Base-by-base conservation (phyloP, 352 stramenopile genomes). In the Pythium brassicae region DNA sequence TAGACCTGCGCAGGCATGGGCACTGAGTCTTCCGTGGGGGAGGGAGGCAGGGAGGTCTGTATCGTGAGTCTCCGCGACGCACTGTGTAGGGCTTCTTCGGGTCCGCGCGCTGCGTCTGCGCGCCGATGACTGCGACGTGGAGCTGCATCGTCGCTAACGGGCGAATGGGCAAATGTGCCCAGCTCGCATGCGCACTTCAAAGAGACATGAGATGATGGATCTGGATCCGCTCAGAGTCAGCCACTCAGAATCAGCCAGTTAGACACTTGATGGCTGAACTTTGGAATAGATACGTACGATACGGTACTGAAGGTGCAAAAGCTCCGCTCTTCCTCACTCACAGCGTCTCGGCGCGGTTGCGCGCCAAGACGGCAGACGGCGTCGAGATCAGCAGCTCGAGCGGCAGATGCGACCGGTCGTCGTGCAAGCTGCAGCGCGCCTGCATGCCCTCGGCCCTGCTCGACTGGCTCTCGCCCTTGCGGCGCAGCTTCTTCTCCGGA, bases 61-160 rank as follows among this genome's bases (percentile, higher is more conserved):
- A 4, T 4, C 29, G 29, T 9, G 29, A 35, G 29, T 9, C 29
- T 35, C 29, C 9, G 29, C 4, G 12, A 58, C 68, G 52, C 39
- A 78, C 74, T 39, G 76, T 89, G 65, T 83, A 83, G 17, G 76
- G 68, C 23, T 68, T 19, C 0, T 63, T 37, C 14, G 68, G 61
- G 57, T 76, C 73, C 3, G 66, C 47, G 11, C 64, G 55, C 37
- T 68, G 58, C n/a, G 71, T 85, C 66, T 89, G 68, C n/a, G 74
- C 66, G 53, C 79, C 79, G 50, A 89, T 80, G 22, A 89, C 76
- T 14, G 71, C 61, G 34, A 89, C 68, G 26, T 71, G 74, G 26
- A 87, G 63, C 23, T 74, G 65, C 39, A 43, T 43, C 37, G 37
- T 37, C 8, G 32, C 14, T 11, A 37, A 37, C 32, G 32, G 14